Conservation (phyloP, 306 rosid genomes). For the Cucurbita moschata region DNA sequence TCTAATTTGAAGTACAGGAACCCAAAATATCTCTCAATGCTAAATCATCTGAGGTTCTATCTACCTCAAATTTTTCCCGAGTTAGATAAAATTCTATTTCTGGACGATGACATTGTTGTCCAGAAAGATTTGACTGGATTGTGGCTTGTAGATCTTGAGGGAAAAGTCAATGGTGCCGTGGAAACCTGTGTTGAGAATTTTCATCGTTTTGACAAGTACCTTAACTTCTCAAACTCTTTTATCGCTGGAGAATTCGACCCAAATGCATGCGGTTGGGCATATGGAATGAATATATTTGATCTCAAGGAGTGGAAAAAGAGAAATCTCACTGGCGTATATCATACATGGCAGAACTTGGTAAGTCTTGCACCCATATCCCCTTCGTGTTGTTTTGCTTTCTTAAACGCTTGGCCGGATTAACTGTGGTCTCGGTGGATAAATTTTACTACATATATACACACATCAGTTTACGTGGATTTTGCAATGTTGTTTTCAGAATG, state of each 20-base stretch:
- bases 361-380: slow-evolving; percentile 19
- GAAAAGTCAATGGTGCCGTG: slow-evolving; percentile 95
- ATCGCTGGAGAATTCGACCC: slow-evolving; percentile 87
- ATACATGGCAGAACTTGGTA: slow-evolving; percentile 98
- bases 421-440: neutral
- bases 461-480: neutral
- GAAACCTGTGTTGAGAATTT: slow-evolving; percentile 90
- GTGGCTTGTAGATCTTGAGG: slow-evolving; percentile 63
- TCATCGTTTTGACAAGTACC: slow-evolving; percentile 90
- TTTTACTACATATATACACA: neutral
- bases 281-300: slow-evolving; percentile 93
- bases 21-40: slow-evolving; percentile 96
- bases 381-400: neutral
- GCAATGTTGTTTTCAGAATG: slow-evolving; percentile 43
- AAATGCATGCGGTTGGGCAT: slow-evolving; percentile 95
- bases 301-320: slow-evolving; percentile 78
- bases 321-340: slow-evolving; percentile 89
- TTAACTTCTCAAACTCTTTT: slow-evolving; percentile 72
- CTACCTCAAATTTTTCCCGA: slow-evolving; percentile 91
- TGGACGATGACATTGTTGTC: slow-evolving; percentile 93
- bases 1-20: slow-evolving; percentile 90
- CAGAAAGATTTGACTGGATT: slow-evolving; percentile 89
- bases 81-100: slow-evolving; percentile 80
- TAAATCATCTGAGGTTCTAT: slow-evolving; percentile 88
- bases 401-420: neutral